These are phyloP conservation scores for Peziza echinospora DNA, from an alignment of 495 filamentous ascomycete species.

Conservation along the genomic window DNA sequence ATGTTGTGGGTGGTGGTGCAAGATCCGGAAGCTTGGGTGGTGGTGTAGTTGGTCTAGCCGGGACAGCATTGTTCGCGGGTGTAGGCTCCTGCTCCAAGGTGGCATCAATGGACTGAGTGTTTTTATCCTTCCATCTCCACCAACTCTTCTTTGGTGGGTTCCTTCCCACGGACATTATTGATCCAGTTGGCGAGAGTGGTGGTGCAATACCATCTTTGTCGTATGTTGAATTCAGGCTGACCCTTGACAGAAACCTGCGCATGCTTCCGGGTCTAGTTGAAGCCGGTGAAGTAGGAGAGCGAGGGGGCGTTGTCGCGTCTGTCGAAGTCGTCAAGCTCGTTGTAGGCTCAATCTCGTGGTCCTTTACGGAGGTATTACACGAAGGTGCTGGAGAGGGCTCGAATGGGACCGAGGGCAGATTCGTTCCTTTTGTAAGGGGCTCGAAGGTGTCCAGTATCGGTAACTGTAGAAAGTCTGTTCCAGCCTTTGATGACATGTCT, in stretches of 20 bases:
- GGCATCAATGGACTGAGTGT: conserved; percentile 3
- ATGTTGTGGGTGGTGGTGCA: conserved; percentile 27
- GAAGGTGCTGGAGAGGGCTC: conserved; percentile 9
- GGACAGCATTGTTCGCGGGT: conserved; percentile 21
- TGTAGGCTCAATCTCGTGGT: conserved; percentile 8
- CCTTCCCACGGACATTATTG: conserved; percentile 16
- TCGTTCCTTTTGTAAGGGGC: conserved; percentile 18
- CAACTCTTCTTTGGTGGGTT: conserved; percentile 17
- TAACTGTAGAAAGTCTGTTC: conserved; percentile 7
- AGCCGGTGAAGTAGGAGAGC: conserved; percentile 14
- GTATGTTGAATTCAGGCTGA: conserved; percentile 21
- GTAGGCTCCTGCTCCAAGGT: conserved; percentile 12
- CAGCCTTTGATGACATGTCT: background rate
- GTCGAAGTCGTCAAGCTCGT: conserved; percentile 10
- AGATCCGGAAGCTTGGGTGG: conserved; percentile 41
- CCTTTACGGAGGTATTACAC: conserved; percentile 3
- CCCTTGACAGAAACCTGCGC: conserved; percentile 23
- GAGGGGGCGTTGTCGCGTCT: conserved; percentile 12
- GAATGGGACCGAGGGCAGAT: conserved; percentile 16
- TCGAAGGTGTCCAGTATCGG: conserved; percentile 13
- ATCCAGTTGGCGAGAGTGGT: conserved; percentile 14
- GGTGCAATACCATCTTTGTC: conserved; percentile 12
- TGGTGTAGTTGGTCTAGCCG: conserved; percentile 22
- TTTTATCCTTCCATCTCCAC: conserved; percentile 20
- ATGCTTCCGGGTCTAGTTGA: conserved; percentile 19